phyloP scores from a whole-genome alignment of 768 basidiomycete genomes.

The Trametopsis cervina region DNA sequence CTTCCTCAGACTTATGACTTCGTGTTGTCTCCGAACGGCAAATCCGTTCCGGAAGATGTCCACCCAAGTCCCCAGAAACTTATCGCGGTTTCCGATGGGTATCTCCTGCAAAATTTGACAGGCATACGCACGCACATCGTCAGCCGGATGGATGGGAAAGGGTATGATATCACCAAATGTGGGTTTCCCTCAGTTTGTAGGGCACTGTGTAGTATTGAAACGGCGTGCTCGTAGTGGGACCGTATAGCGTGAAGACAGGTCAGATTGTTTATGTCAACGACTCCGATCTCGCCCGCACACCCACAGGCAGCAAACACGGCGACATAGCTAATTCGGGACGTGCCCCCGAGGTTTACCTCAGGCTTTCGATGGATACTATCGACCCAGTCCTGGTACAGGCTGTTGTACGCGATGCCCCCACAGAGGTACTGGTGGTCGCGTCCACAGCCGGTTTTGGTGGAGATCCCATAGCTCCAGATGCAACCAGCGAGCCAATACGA shows the following conservation, averaged over 20 bases:
- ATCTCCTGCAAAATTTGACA: slow-evolving; percentile 66
- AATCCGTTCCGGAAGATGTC: slow-evolving; percentile 53
- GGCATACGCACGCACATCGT: slow-evolving; percentile 77
- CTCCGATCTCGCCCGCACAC: slow-evolving; percentile 34
- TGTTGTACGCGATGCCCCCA: slow-evolving; percentile 28
- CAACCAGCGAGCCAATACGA: slow-evolving; percentile 25
- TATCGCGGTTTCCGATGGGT: slow-evolving; percentile 56
- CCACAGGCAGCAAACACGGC: slow-evolving; percentile 16
- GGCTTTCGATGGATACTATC: slow-evolving; percentile 46
- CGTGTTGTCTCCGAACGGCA: slow-evolving; percentile 58
- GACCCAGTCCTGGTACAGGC: slow-evolving; percentile 38
- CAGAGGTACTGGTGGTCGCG: slow-evolving; percentile 48
- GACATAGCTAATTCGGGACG: slow-evolving; percentile 9
- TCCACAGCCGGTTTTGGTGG: slow-evolving; percentile 69
- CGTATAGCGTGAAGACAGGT: slow-evolving; percentile 71
- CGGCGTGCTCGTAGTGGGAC: slow-evolving; percentile 54
- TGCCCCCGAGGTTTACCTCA: slow-evolving; percentile 46
- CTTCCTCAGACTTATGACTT: slow-evolving; percentile 70
- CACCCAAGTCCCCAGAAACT: slow-evolving; percentile 66
- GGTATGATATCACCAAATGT: slow-evolving; percentile 85
- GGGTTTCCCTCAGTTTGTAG: slow-evolving; percentile 21
- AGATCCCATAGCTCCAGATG: slow-evolving; percentile 36
- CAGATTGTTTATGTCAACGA: slow-evolving; percentile 83
- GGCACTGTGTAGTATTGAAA: background rate
- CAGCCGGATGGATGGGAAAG: slow-evolving; percentile 72